phyloP scores from a whole-genome alignment of 805 yeast species.

The Nakazawaea peltata region DNA sequence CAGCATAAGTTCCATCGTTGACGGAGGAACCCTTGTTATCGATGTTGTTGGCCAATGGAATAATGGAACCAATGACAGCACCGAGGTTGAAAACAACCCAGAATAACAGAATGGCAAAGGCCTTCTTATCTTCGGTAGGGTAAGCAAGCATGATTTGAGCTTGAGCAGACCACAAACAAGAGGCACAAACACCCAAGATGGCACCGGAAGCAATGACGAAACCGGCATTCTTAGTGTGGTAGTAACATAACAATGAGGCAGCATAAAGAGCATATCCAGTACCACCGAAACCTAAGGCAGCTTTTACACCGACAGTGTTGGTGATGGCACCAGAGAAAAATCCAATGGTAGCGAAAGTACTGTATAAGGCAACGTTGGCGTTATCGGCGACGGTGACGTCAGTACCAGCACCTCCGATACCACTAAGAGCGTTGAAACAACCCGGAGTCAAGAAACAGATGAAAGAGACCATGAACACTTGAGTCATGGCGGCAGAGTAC shows the following conservation, averaged over 20 bases:
- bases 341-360: constrained; percentile 50
- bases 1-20: constrained; percentile 44
- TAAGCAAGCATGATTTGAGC: constrained; percentile 51
- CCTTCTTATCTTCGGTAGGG: constrained; percentile 46
- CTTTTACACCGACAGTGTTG: constrained; percentile 39
- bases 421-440: constrained; percentile 41
- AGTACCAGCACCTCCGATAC: constrained; percentile 38
- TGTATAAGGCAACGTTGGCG: constrained; percentile 44
- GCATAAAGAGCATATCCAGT: constrained; percentile 47
- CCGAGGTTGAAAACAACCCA: constrained; percentile 59
- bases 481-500: constrained; percentile 32
- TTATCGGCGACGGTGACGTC: constrained; percentile 33
- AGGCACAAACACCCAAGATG: constrained; percentile 47
- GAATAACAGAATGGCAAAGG: constrained; percentile 42
- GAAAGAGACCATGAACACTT: constrained; percentile 37
- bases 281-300: constrained; percentile 42
- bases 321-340: constrained; percentile 49
- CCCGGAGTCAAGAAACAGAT: constrained; percentile 43
- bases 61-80: constrained; percentile 49
- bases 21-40: constrained; percentile 26
- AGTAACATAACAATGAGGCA: constrained; percentile 40
- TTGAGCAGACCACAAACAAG: constrained; percentile 52
- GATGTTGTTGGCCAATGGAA: constrained; percentile 49
- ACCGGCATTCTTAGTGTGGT: constrained; percentile 37
- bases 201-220: constrained; percentile 52